Percentiles rank a stretch among this genome's conserved stretches.
phyloP scores from a whole-genome alignment of 805 yeast genomes.

The Blastobotrys parvus region DNA sequence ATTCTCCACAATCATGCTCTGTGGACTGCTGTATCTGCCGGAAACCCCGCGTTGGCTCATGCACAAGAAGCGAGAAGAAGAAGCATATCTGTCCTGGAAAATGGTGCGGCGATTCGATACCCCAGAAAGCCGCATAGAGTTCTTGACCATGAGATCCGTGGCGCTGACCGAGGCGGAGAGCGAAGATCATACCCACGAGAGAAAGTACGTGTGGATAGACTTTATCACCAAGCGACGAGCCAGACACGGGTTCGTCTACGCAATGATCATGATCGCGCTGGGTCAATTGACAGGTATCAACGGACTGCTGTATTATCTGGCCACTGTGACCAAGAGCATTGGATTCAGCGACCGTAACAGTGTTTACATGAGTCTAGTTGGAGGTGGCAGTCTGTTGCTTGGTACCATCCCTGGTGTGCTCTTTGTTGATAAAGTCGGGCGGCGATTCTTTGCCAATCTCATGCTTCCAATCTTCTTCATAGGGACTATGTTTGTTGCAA shows the following conservation, averaged over 20 bases:
- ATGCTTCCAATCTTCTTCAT: constrained; percentile 46
- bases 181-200: constrained; percentile 28
- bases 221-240: constrained; percentile 48
- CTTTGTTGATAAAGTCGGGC: constrained; percentile 26
- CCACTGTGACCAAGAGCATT: constrained; percentile 45
- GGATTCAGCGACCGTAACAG: constrained; percentile 45
- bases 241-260: constrained; percentile 52
- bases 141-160: constrained; percentile 9
- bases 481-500: constrained; percentile 53
- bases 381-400: constrained; percentile 53
- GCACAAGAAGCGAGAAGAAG: constrained; percentile 43
- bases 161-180: constrained; percentile 19
- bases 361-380: constrained; percentile 61
- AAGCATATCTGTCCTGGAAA: constrained; percentile 49
- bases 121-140: constrained; percentile 32
- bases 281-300: constrained; percentile 65
- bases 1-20: constrained; percentile 43
- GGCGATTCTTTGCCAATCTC: constrained; percentile 58
- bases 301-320: constrained; percentile 58
- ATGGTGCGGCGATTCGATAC: constrained; percentile 42
- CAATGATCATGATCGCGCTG: constrained; percentile 40
- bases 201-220: constrained; percentile 38
- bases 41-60: constrained; percentile 56
- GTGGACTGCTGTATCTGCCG: constrained; percentile 47
- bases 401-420: constrained; percentile 60